Evolutionary conservation across 768 basidiomycete genomes (phyloP).

Genomic region (Hydnomerulius pinastri): DNA sequence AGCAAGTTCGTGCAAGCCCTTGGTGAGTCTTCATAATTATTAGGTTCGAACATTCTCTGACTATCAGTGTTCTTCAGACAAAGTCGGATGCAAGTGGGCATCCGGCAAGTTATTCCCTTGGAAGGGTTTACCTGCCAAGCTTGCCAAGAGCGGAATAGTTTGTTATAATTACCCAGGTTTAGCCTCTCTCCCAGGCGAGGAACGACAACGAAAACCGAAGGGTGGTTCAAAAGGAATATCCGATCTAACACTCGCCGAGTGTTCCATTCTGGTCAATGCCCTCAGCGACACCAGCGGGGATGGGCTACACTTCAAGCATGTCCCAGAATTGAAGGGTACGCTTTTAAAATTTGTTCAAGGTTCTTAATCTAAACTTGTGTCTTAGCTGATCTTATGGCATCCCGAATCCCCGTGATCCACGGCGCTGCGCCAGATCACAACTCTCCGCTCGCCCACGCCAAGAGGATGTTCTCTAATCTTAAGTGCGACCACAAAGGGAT

Average conservation of each 20-base stretch:
- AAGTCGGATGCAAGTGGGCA: not conserved
- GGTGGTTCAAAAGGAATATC: conserved; percentile 6
- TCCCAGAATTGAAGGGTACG: not conserved
- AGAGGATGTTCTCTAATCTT: not conserved
- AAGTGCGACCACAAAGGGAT: not conserved
- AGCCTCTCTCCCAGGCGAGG: not conserved
- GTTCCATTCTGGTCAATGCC: not conserved
- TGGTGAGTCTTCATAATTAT: not conserved
- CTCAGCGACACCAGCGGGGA: not conserved
- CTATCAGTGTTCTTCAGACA: not conserved
- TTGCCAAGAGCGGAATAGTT: not conserved
- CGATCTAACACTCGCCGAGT: not conserved
- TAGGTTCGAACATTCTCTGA: no score
- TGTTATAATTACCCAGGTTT: not conserved
- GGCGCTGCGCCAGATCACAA: not conserved
- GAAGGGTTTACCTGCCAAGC: conserved; percentile 1
- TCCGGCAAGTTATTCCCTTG: conserved; percentile 5
- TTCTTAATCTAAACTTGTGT: no score
- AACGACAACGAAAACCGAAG: not conserved
- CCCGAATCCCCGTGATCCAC: not conserved
- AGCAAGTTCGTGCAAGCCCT: not conserved
- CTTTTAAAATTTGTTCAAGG: no score
- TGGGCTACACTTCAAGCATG: not conserved
- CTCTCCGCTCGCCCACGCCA: not conserved
- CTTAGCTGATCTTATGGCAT: not conserved